phyloP scores from a whole-genome alignment of 73 alveolate genomes.

The Paramecium octaurelia region DNA sequence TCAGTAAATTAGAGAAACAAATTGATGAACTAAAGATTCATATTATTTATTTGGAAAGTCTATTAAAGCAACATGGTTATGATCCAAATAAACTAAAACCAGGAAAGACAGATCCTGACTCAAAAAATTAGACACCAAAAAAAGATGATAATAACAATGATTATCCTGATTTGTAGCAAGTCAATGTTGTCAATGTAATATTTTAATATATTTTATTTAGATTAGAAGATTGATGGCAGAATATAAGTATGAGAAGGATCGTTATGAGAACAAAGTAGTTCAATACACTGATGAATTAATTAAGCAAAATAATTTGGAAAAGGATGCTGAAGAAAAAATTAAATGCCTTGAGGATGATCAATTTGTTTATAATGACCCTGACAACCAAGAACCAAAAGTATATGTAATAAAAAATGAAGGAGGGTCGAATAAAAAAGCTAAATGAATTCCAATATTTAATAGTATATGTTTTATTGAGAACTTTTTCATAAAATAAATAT shows the following conservation, averaged over 20 bases:
- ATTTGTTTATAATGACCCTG: neutral
- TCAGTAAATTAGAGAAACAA: neutral
- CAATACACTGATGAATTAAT: neutral
- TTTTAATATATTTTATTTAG: neutral
- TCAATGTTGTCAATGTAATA: neutral
- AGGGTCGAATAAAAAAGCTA: neutral
- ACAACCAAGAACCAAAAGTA: neutral
- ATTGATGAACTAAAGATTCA: neutral
- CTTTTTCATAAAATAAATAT: too few species aligned
- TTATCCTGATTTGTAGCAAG: neutral
- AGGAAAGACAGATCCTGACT: neutral
- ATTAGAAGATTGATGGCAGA: constrained; percentile 38
- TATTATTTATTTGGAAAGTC: neutral
- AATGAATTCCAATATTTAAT: neutral
- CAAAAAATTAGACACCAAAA: neutral
- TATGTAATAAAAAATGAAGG: neutral
- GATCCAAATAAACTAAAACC: constrained; percentile 2
- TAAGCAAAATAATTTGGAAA: neutral
- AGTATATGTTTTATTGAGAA: neutral
- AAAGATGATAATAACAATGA: neutral
- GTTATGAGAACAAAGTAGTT: neutral
- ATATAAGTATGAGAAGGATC: constrained; percentile 11
- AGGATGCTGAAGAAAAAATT: neutral
- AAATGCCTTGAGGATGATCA: neutral
- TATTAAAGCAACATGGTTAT: neutral